Percentiles rank a stretch among this genome's conserved stretches.
phyloP scores from a whole-genome alignment of 1,284 basidiomycete species.

The Cryptococcus deneoformans region DNA sequence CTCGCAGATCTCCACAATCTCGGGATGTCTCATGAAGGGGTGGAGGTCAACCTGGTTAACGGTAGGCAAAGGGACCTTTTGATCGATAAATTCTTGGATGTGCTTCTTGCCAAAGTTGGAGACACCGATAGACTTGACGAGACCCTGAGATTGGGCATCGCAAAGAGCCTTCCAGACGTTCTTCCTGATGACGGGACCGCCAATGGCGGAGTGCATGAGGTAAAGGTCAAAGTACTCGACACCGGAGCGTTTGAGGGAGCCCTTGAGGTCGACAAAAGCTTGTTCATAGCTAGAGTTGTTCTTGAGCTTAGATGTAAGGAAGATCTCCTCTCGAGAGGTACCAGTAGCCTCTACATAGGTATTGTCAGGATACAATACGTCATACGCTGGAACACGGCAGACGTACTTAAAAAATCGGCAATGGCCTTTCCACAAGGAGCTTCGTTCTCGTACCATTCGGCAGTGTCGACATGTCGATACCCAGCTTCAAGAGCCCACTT shows the following conservation, averaged over 20 bases:
- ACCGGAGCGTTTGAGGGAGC: slow-evolving; percentile 57
- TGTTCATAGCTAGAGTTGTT: slow-evolving; percentile 57
- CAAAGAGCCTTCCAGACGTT: slow-evolving; percentile 51
- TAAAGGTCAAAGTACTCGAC: slow-evolving; percentile 53
- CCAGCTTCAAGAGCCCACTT: slow-evolving; percentile 65
- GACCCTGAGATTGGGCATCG: slow-evolving; percentile 49
- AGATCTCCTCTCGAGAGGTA: slow-evolving; percentile 59
- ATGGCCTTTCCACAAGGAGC: slow-evolving; percentile 61
- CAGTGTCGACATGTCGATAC: slow-evolving; percentile 63
- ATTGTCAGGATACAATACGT: not conserved
- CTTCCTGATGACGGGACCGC: slow-evolving; percentile 46
- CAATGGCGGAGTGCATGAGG: slow-evolving; percentile 52
- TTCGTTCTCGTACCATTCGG: slow-evolving; percentile 61
- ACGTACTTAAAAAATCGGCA: slow-evolving; percentile 55
- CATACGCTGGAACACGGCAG: not conserved
- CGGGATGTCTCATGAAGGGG: slow-evolving; percentile 50
- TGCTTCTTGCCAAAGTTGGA: slow-evolving; percentile 53
- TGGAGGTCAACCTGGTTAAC: slow-evolving; percentile 51
- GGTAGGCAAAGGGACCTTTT: slow-evolving; percentile 43
- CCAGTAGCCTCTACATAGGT: slow-evolving; percentile 13
- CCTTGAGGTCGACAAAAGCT: slow-evolving; percentile 56
- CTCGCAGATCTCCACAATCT: slow-evolving; percentile 52
- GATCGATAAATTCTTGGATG: slow-evolving; percentile 51
- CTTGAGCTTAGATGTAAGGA: slow-evolving; percentile 68
- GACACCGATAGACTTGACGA: slow-evolving; percentile 50